Percentiles rank a stretch among this genome's conserved stretches.
These are phyloP conservation scores for Gnomoniopsis smithogilvyi DNA, from an alignment of 2,329 filamentous ascomycete species.

Conservation along the genomic window DNA sequence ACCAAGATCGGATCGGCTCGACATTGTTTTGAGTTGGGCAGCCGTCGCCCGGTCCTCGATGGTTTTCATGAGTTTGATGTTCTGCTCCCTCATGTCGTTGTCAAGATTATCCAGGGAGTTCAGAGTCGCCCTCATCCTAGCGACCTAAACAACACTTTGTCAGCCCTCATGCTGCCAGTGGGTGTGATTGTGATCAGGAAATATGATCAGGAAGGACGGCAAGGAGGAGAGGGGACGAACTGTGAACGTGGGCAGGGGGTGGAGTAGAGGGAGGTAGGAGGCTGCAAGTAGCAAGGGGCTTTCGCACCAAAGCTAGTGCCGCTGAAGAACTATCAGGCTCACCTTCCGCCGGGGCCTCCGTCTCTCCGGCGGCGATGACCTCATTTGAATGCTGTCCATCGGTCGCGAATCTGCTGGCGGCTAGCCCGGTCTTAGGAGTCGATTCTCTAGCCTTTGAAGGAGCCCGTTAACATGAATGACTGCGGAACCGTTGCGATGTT, in stretches of 20 bases:
- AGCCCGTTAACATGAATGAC: neutral
- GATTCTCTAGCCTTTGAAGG: constrained; percentile 42
- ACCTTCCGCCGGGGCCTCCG: constrained; percentile 46
- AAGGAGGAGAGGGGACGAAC: constrained; percentile 13
- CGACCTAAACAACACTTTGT: constrained; percentile 15
- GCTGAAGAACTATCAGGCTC: constrained; percentile 61
- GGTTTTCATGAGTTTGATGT: constrained; percentile 9
- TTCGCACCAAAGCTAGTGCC: constrained; percentile 65
- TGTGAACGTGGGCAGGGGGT: constrained; percentile 11
- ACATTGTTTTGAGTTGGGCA: neutral
- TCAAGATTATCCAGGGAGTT: constrained; percentile 16
- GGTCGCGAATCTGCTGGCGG: constrained; percentile 51
- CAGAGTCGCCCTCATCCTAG: constrained; percentile 18
- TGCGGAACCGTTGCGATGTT: neutral
- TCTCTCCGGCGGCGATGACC: constrained; percentile 26
- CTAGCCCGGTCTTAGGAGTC: constrained; percentile 47
- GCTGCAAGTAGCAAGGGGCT: constrained; percentile 44
- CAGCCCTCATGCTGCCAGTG: constrained; percentile 10
- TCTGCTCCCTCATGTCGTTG: constrained; percentile 18
- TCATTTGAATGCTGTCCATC: constrained; percentile 23
- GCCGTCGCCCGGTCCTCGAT: constrained; percentile 16
- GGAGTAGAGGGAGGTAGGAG: constrained; percentile 18
- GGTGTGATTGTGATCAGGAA: constrained; percentile 1
- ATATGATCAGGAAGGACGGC: neutral
- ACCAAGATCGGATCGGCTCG: constrained; percentile 9